These are phyloP conservation scores for Daldinia caldariorum DNA, from an alignment of 495 filamentous ascomycete species.

Conservation along the genomic window DNA sequence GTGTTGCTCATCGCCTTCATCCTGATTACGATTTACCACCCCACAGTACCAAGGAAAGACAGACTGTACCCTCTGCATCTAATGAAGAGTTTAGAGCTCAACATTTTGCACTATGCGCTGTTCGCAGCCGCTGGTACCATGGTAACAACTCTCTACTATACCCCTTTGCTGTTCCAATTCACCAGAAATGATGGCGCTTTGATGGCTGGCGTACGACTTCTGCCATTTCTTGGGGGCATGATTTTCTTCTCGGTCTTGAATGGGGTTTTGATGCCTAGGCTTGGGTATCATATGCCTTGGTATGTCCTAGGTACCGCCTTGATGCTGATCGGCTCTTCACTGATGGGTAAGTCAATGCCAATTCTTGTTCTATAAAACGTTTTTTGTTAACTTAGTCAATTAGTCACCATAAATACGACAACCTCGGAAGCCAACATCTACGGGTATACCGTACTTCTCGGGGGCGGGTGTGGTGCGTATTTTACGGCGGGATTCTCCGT, in stretches of 20 bases:
- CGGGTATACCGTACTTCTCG: no score
- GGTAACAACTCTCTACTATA: slow-evolving; percentile 58
- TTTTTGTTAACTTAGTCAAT: no score
- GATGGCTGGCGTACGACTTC: slow-evolving; percentile 52
- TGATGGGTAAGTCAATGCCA: no score
- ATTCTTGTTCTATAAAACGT: no score
- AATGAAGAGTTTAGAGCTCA: slow-evolving; percentile 31
- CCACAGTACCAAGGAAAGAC: slow-evolving; percentile 53
- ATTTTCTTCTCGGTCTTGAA: slow-evolving; percentile 50
- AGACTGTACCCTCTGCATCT: slow-evolving; percentile 64
- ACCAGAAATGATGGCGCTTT: slow-evolving; percentile 48
- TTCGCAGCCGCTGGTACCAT: not conserved
- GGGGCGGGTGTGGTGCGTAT: no score
- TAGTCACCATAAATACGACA: no score
- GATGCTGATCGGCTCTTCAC: slow-evolving; percentile 52
- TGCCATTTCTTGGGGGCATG: slow-evolving; percentile 61
- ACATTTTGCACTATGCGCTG: not conserved
- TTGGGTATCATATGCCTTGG: slow-evolving; percentile 66
- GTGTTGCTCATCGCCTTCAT: slow-evolving; percentile 59
- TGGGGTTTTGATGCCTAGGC: slow-evolving; percentile 58
- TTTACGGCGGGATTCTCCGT: no score
- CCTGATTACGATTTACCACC: slow-evolving; percentile 57
- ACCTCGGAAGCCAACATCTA: no score
- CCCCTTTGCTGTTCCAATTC: slow-evolving; percentile 62
- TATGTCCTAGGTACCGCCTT: slow-evolving; percentile 60